A percentile compares a stretch with the other conserved stretches of the same genome.
Evolutionary conservation across 176 grass and related monocot species (phyloP).

Genomic region (sorghum (Sorghum bicolor)): Sorghum_bicolor_NCBIv3 NC_012870.2:62703501-62704000

Average conservation of each 20-base stretch:
- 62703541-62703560: not conserved
- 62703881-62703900: too few relatives aligned
- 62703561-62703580: conserved; percentile 23
- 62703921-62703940: too few relatives aligned
- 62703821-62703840: too few relatives aligned
- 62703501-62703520: conserved; percentile 25
- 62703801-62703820: too few relatives aligned
- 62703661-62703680: conserved; percentile 12
- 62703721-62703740: conserved; percentile 21
- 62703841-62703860: too few relatives aligned
- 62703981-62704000: not conserved
- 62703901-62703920: too few relatives aligned
- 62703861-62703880: too few relatives aligned
- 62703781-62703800: too few relatives aligned
- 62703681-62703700: conserved; percentile 20
- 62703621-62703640: conserved; percentile 23
- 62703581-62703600: not conserved
- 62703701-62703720: not conserved
- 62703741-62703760: not conserved
- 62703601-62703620: conserved; percentile 2
- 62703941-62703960: not conserved
- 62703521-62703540: conserved; percentile 19
- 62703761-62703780: too few relatives aligned
- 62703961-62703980: not conserved
- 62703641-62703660: conserved; percentile 12